Conservation (phyloP, 352 stramenopile genomes). For the Globisporangium cystogenes region DNA sequence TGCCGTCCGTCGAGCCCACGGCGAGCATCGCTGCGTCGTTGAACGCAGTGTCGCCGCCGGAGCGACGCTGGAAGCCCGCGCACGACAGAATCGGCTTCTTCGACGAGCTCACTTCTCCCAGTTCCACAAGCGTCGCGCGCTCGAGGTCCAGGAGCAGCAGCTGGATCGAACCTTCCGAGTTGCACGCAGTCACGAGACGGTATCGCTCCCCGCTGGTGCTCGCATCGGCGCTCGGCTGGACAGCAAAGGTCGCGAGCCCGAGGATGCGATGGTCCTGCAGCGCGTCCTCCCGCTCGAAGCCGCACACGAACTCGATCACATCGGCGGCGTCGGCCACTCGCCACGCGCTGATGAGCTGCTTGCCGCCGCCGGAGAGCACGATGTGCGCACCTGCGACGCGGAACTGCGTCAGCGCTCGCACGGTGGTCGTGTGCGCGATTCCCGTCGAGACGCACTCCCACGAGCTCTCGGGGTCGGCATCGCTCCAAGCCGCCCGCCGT, state of each 20-base stretch:
- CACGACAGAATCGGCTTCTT: constrained; percentile 83
- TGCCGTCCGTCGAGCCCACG: constrained; percentile 77
- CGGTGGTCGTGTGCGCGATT: constrained; percentile 74
- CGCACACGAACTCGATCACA: constrained; percentile 49
- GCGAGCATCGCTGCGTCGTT: constrained; percentile 35
- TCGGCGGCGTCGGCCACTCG: constrained; percentile 28
- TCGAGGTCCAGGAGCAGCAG: constrained; percentile 55
- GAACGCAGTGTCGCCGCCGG: not conserved
- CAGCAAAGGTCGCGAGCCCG: constrained; percentile 48
- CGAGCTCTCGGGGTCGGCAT: constrained; percentile 6
- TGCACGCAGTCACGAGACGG: constrained; percentile 56
- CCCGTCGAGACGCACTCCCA: constrained; percentile 51
- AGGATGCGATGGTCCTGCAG: constrained; percentile 84
- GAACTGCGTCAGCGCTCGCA: constrained; percentile 61
- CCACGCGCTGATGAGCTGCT: constrained; percentile 80
- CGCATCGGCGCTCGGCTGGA: constrained; percentile 7
- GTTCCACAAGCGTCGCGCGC: constrained; percentile 20
- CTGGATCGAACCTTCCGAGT: constrained; percentile 71
- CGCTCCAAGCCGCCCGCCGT: not conserved
- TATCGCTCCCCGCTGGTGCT: constrained; percentile 17
- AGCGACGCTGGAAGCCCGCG: constrained; percentile 29
- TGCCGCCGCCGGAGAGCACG: constrained; percentile 70
- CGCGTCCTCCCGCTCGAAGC: constrained; percentile 47
- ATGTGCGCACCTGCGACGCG: constrained; percentile 28
- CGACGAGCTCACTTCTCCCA: constrained; percentile 51